Conservation (phyloP, 2,329 filamentous ascomycete species). For the Grosmannia serpens region DNA sequence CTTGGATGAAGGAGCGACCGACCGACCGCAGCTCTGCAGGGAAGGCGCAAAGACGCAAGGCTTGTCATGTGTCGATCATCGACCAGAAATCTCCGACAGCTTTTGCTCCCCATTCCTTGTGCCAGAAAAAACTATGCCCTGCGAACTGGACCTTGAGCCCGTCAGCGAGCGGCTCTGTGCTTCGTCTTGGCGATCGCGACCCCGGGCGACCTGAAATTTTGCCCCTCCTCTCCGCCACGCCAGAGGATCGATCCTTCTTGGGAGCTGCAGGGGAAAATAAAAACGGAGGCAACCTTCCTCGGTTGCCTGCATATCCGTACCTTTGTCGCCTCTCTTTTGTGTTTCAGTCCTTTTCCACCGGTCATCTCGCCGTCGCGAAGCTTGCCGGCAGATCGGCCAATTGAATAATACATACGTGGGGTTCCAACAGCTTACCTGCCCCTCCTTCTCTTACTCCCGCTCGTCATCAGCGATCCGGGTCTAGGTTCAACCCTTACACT, state of each 20-base stretch:
- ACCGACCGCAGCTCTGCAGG: background rate
- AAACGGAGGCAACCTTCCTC: background rate
- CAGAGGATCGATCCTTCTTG: background rate
- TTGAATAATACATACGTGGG: background rate
- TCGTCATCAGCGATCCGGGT: background rate
- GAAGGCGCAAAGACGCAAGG: background rate
- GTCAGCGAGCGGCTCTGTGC: background rate
- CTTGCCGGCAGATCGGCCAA: background rate
- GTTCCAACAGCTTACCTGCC: background rate
- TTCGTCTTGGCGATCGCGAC: background rate
- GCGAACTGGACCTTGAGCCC: background rate
- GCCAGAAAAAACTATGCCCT: background rate
- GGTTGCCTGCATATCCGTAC: background rate
- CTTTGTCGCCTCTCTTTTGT: background rate
- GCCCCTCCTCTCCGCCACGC: background rate
- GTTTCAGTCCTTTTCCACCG: background rate
- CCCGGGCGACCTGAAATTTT: background rate
- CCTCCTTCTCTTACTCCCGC: background rate
- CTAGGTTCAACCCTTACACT: too few species aligned
- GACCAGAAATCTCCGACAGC: background rate
- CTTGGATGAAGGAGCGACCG: background rate
- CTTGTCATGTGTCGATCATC: background rate
- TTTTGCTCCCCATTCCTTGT: background rate
- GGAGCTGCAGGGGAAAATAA: background rate
- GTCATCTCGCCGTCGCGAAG: background rate